Base-by-base conservation (phyloP, 2,329 filamentous ascomycete genomes). In the Ceratocystis huliohia region DNA sequence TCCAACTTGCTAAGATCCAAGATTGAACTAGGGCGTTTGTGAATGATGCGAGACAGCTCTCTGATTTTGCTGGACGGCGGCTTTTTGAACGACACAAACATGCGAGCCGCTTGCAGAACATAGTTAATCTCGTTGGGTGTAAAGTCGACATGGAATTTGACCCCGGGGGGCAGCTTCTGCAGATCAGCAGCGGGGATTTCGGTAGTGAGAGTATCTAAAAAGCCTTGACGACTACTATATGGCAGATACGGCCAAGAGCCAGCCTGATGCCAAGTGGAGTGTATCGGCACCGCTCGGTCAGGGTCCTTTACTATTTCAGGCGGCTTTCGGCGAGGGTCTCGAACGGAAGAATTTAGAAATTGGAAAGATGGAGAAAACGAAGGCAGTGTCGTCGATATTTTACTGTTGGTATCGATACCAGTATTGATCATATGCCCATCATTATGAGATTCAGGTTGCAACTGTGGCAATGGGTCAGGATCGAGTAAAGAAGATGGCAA, bases 111-210 rank as follows among this genome's bases (percentile, higher is more conserved):
- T 7, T 64, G 66, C 7, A 66, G 62, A 63, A 61, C 70, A 59
- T 17, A 72, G 13, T 72, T 65, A 7, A 78, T 69, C 67, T 82
- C 80, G 0, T 74, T 72, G 0, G 68, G 56, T 0, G 74, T 73
- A 53, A 82, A 81, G 70, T 81, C 80, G 5, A 80, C 78, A 68
- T 82, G 80, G 53, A 64, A 67, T 41, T 62, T 41, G 17, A 50
- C 20, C 25, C 20, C 17, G 25, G 37, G 17, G 22, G 63, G 45
- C 33, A 67, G 7, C 5, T 28, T 46, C n/a, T 46, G 56, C 13
- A 65, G 56, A 15, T 53, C 45, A 20, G 17, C 48, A 13, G 25
- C 4, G 2, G 37, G 22, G n/a, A 61, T 13, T 4, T 61, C 44
- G 20, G 30, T 22, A 10, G n/a, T n/a, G 7, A 67, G 30, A 28